Base-by-base conservation (phyloP, 192 early-diverging fungal species). In the Coemansia furcata region DNA sequence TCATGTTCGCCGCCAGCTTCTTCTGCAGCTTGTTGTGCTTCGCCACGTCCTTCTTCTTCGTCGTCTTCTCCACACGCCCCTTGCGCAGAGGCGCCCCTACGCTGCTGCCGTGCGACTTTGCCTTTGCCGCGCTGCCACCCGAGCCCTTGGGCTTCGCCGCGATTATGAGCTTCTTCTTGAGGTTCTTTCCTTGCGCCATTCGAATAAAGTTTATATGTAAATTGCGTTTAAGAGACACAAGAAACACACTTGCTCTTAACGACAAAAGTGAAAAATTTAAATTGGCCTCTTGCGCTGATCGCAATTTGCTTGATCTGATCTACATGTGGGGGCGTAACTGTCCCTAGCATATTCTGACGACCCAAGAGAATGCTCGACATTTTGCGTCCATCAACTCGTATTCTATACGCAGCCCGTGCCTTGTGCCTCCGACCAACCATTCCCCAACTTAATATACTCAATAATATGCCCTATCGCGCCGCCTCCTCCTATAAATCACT, bases 121-220 rank as follows among this genome's bases (percentile, higher is more conserved):
- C 23, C 54, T 30, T 17, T 6, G 54, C 33, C 11, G 54, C 33
- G 1, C 30, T 35, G 30, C 43, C 55, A n/a, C 23, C 12, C 3
- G 19, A 59, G 62, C 60, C 52, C 38, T 66, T 60, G 42, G 33
- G 15, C 40, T 67, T 74, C 21, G 69, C 10, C 47, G 66, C 63
- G 26, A 82, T 68, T 29, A 65, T 64, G 0, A 71, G 50, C 67
- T 83, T 83, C 57, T 77, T 76, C 35, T 68, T 71, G 23, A 76
- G 60, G 3, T 64, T 65, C 32, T 68, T 70, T 32, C 80, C 80
- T 58, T 83, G 80, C n/a, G 69, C 76, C 80, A 83, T 70, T 70
- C 0, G 10, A 49, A 50, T 58, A n/a, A 59, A 39, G 39, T 17
- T 11, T 54, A 59, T 36, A 8, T 54, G 52, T 29, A 60, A 14